Conservation (phyloP, 306 rosid genomes). For the Cicer chorassanicum region DNA sequence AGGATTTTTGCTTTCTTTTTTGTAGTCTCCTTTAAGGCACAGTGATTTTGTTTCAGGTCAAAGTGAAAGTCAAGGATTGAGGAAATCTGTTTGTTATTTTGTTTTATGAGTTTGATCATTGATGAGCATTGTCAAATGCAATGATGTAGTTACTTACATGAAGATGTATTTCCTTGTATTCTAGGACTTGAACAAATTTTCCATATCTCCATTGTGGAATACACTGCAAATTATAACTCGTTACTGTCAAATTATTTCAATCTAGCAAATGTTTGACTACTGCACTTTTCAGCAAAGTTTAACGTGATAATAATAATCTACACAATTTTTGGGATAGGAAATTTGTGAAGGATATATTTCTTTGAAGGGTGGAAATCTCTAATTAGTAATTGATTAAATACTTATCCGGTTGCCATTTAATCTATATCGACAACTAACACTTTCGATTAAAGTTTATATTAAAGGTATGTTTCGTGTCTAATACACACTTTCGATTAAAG, state of each 20-base stretch:
- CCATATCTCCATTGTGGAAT: neutral
- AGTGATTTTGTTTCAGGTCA: constrained; percentile 31
- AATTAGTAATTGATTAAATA: too few relatives aligned
- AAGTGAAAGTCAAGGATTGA: constrained; percentile 32
- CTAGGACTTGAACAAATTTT: constrained; percentile 4
- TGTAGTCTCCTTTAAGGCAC: constrained; percentile 46
- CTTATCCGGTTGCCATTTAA: neutral
- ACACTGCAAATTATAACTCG: neutral
- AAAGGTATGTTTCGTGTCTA: too few relatives aligned
- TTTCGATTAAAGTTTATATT: too few relatives aligned
- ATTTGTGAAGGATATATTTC: neutral
- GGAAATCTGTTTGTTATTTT: constrained; percentile 17
- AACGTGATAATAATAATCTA: neutral
- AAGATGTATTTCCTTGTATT: constrained; percentile 25
- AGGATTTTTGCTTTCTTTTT: constrained; percentile 42
- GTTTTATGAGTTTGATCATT: constrained; percentile 19
- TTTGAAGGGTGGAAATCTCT: too few relatives aligned
- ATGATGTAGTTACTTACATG: constrained; percentile 6
- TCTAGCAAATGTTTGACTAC: constrained; percentile 7
- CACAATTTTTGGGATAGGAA: too few relatives aligned
- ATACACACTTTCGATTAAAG: neutral
- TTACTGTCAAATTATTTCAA: neutral
- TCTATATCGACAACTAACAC: neutral
- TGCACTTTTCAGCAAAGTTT: neutral
- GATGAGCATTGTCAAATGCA: constrained; percentile 30